Evolutionary conservation across 2,329 filamentous ascomycete species (phyloP), one percentile per base, ranked within the genome.

Genomic region (Xylaria sp.): DNA sequence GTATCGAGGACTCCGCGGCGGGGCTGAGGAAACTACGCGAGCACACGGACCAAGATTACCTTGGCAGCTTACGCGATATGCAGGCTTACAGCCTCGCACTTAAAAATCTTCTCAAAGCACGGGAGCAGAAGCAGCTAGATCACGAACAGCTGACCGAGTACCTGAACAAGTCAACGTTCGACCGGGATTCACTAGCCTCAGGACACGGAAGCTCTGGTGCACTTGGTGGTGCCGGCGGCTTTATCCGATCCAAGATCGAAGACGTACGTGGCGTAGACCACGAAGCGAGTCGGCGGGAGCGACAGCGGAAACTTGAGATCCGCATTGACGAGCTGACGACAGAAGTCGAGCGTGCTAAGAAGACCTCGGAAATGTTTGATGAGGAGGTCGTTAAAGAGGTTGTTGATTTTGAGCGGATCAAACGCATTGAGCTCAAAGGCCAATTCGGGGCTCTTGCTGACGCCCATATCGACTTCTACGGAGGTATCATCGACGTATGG

Each of bases 81-180:
- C 92, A 96, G 74, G 91, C 94, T 29, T 99, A 98, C 80, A 95
- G 94, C 71, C 82, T 87, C n/a, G 91, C 94, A 0, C 84, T 98
- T 53, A 97, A 97, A 79, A 86, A 89, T 27, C 89, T 99, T 5
- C 89, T 99, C 70, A 97, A 97, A 79, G 93, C 93, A 1, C 90
- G 96, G 39, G 96, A 99, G 82, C 94, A 96, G 82, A 99, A 99
- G 78, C 96, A 99, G 79, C 90, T 99, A 65, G 96, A 99, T 81
- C 97, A 95, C 76, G 96, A 99, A 81, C 94, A 93, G 71, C 86
- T 99, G 38, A 97, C 94, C 31, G 95, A 98, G 77, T 98, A 98
- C 79, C 91, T 97, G 61, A 92, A 92, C 81, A 97, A 97, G 78
- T 93, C 93, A 0, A 93, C 93, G 2, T 83, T 89, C 3, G 96